Evolutionary conservation across 169 alveolate species (phyloP), one percentile per base, ranked within the genome.

Genomic region (Amoebophrya sp.): DNA sequence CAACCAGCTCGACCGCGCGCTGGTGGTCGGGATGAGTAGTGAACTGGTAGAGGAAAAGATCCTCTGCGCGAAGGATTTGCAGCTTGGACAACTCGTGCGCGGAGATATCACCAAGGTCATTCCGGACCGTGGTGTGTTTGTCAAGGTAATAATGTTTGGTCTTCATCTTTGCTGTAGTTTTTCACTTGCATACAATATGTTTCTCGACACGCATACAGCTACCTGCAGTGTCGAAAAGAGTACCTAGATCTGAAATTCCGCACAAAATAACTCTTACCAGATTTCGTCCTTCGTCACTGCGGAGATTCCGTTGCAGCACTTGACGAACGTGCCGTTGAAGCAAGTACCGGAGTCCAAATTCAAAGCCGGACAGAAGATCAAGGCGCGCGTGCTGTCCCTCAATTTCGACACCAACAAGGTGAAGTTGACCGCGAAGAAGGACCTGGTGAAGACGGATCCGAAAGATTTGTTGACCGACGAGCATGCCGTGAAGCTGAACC

Each of bases 271-370:
- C 12, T 25, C 2, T 25, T 25, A 3, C 1, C 83, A 66, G 83
- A 25, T 66, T 3, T 66, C 83, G 35, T 7, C 1, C 35, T 66
- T 66, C 83, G 83, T 66, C 35, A 66, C 83, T 2, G 83, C 38
- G 7, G 83, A 66, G 35, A 25, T 66, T 66, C 83, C 83, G 12
- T 25, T 66, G 12, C 18, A 2, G 35, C 83, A 66, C 10, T 25
- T 66, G 83, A 66, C 83, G 83, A 66, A 66, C 83, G 83, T 66
- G 35, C 83, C 83, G 1, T 25, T 66, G 83, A 66, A 66, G 32
- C 32, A 7, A 7, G 83, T 66, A 0, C 83, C 83, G 32, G 83
- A 66, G 66, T 7, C 7, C 35, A 66, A 66, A 25, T 66, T 66
- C 83, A 66, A 66, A 25, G 83, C 12, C 10, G 83, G 83, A 2